Evolutionary conservation across 2,329 filamentous ascomycete species (phyloP), one percentile per base, ranked within the genome.

Genomic region (Cercospora nicotianae): DNA sequence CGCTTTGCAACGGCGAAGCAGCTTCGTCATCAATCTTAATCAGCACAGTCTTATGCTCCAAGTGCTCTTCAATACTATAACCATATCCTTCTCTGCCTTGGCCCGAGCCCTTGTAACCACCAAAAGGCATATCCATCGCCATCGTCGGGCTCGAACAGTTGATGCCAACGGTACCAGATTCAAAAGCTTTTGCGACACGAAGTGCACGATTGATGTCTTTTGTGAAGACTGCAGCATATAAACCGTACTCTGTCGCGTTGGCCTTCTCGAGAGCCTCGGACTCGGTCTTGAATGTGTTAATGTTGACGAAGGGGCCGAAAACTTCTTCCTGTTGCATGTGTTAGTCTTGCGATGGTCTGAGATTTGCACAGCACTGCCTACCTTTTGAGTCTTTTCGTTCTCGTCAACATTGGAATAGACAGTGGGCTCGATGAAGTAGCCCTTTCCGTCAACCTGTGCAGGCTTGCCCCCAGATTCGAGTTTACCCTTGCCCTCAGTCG

Each of bases 391-490:
- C 31, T 72, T 79, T 1, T 80, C 78, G 33, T 79, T 74, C 69
- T 83, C 80, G 12, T 81, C 77, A 5, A 80, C 77, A 60, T 82
- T 74, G n/a, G 79, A 73, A 75, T 85, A 84, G 51, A 85, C 80
- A 12, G 81, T 81, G 1, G 83, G 83, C 65, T 80, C 77, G 26
- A 85, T 77, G 69, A 82, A 83, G 69, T 79, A 82, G 13, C 83
- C 82, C n/a, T 75, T 74, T 7, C 69, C 73, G 23, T 72, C 69
- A 16, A 70, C 63, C 13, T 72, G 67, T 2, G 72, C 64, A 7
- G 69, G 63, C 10, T 72, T 55, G 9, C 73, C 75, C 31, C 73
- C 73, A 1, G 70, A 66, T 33, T 72, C 69, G 18, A 77, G 70
- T 31, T 70, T 75, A 3, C 71, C 73, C 36, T 67, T 68, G 28